These are phyloP conservation scores for Trichophyton equinum DNA, from an alignment of 2,329 filamentous ascomycete genomes.

Conservation along the genomic window DNA sequence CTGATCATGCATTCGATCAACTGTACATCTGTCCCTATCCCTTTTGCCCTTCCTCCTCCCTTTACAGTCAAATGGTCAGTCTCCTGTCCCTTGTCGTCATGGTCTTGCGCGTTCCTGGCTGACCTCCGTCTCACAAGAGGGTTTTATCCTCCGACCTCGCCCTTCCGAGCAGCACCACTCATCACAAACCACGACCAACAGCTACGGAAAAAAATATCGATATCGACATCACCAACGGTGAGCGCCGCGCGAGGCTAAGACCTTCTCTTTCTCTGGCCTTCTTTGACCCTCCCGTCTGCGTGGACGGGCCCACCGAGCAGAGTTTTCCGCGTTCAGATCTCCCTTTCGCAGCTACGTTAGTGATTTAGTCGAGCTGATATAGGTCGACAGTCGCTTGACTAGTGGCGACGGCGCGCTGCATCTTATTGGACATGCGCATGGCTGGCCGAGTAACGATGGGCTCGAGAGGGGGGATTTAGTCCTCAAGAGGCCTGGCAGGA, in stretches of 20 bases:
- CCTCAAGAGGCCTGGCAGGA: background rate
- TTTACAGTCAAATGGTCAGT: background rate
- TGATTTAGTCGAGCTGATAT: background rate
- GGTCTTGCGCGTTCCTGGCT: background rate
- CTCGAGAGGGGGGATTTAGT: background rate
- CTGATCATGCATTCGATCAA: slow-evolving; percentile 1
- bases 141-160: background rate
- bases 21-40: background rate
- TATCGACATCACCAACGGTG: background rate
- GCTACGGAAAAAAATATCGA: background rate
- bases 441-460: background rate
- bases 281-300: background rate
- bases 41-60: background rate
- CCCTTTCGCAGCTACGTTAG: background rate
- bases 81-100: background rate
- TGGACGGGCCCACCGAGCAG: background rate
- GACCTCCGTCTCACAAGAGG: background rate
- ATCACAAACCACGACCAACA: background rate
- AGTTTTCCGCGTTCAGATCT: background rate
- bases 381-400: background rate
- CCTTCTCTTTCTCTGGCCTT: background rate
- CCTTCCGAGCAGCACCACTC: background rate
- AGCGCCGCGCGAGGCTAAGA: too few species aligned
- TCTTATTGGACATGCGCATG: background rate
- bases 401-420: background rate